These are phyloP conservation scores for Ustilago esculenta DNA, from an alignment of 1,284 basidiomycete genomes.

Conservation along the genomic window DNA sequence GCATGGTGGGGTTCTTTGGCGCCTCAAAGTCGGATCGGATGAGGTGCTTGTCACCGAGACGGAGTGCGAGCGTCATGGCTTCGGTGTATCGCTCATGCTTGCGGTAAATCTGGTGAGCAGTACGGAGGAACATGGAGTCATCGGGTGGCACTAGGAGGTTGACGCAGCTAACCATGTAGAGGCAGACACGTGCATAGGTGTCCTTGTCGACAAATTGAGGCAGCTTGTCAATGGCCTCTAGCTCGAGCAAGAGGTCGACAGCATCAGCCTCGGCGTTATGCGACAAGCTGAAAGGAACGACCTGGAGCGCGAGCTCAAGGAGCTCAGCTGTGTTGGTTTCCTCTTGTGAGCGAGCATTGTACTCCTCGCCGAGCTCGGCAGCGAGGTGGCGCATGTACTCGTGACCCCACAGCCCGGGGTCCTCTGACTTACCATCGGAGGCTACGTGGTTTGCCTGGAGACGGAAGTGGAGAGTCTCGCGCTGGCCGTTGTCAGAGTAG, in stretches of 20 bases:
- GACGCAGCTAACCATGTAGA: slow-evolving; percentile 95
- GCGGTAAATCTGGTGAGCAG: slow-evolving; percentile 89
- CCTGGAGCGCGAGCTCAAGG: slow-evolving; percentile 80
- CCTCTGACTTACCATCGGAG: slow-evolving; percentile 66
- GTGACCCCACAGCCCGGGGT: slow-evolving; percentile 96
- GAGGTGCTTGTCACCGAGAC: slow-evolving; percentile 82
- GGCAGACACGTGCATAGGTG: slow-evolving; percentile 91
- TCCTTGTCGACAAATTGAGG: slow-evolving; percentile 72
- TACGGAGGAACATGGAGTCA: slow-evolving; percentile 87
- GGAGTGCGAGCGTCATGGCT: slow-evolving; percentile 86
- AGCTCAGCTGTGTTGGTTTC: slow-evolving; percentile 54
- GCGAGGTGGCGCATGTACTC: slow-evolving; percentile 98
- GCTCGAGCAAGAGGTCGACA: slow-evolving; percentile 91
- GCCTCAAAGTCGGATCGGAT: slow-evolving; percentile 70
- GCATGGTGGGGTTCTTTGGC: slow-evolving; percentile 74
- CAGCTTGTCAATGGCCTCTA: slow-evolving; percentile 82
- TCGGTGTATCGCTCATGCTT: slow-evolving; percentile 89
- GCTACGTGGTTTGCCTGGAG: slow-evolving; percentile 53
- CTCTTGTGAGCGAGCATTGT: slow-evolving; percentile 69
- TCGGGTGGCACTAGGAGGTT: slow-evolving; percentile 92
- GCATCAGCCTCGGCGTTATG: slow-evolving; percentile 99
- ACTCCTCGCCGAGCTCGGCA: slow-evolving; percentile 95
- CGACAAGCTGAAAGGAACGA: slow-evolving; percentile 87
- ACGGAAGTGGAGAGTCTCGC: slow-evolving; percentile 79
- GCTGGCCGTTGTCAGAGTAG: slow-evolving; percentile 93